These are phyloP conservation scores for Alternaria arbusti DNA, from an alignment of 2,329 filamentous ascomycete species.

Conservation along the genomic window DNA sequence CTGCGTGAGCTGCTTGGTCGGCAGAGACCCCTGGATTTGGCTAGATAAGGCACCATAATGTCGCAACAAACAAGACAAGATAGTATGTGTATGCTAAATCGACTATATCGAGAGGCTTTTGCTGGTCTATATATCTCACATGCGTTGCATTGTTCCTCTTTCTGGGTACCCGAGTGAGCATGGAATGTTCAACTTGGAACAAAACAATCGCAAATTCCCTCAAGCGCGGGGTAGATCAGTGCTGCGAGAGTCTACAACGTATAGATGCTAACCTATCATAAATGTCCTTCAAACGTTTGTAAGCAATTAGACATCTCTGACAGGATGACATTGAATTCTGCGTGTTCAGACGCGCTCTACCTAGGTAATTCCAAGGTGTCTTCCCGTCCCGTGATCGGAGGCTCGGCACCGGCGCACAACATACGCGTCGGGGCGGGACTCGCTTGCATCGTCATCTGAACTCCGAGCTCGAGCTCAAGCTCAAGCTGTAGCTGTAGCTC, in stretches of 20 bases:
- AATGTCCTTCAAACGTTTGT: not conserved
- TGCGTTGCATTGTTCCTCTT: not conserved
- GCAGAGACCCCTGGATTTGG: not conserved
- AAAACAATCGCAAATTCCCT: slow-evolving; percentile 31
- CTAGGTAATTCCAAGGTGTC: not conserved
- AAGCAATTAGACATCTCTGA: not conserved
- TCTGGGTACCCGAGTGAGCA: slow-evolving; percentile 12
- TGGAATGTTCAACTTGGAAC: not conserved
- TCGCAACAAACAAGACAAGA: not conserved
- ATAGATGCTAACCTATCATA: not conserved
- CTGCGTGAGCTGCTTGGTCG: not conserved
- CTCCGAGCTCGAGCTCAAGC: slow-evolving; percentile 18
- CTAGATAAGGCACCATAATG: not conserved
- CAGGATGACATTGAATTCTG: not conserved
- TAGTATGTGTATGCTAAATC: not conserved
- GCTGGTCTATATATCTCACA: not conserved
- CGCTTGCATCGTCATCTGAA: slow-evolving; percentile 11
- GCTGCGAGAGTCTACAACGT: not conserved
- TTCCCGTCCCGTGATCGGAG: slow-evolving; percentile 11
- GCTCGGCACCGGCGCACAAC: not conserved
- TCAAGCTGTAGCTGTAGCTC: slow-evolving; percentile 8
- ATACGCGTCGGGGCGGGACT: slow-evolving; percentile 8
- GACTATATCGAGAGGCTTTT: not conserved
- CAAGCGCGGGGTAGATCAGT: slow-evolving; percentile 17
- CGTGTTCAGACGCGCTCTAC: not conserved